Base-by-base conservation (phyloP, 805 yeast species). In the Trichomonascus vanleenenianus region DNA sequence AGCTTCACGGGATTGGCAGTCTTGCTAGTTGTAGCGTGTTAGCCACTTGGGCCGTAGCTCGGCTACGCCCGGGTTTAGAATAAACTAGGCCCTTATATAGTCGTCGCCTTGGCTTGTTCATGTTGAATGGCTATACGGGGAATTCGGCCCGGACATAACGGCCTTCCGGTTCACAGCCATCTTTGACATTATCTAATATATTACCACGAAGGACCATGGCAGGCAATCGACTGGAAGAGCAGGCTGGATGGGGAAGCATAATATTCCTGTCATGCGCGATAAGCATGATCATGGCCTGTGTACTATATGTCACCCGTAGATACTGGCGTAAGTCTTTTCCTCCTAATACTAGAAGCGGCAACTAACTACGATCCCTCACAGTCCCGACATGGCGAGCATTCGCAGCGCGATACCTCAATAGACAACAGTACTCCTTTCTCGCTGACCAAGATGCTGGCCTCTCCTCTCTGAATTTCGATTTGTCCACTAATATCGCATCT, bases 401-500 rank as follows among this genome's bases (percentile, higher is more conserved):
- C 16, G 9, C 16, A 32, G 16, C 16, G 6, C 14, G 35, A 15
- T 12, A n/a, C 9, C 14, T 32, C 35, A 12, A 12, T 12, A n/a
- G 16, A 32, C 16, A 32, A 15, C 22, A 15, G 16, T 54, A 54
- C 42, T 55, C 59, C 9, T 74, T 74, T 55, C 55, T 58, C 20
- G 66, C 67, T n/a, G 85, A 81, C 55, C 54, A 74, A 9, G 78
- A 75, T 39, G 63, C 66, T 6, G 91, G 91, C 0, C 60, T 85
- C 19, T 64, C 71, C 25, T 83, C 91, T 3, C 66, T 63, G 35
- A 72, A 67, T 27, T 85, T 85, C 56, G 76, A 81, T 58, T 57
- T 85, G 9, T 51, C 65, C 2, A 70, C 74, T 39, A 74, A 74
- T 50, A 63, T 71, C 11, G 61, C 61, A 18, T 48, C 56, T n/a